Evolutionary conservation across 805 yeast species (phyloP).

Genomic region (Saccharomycopsis amapae): DNA sequence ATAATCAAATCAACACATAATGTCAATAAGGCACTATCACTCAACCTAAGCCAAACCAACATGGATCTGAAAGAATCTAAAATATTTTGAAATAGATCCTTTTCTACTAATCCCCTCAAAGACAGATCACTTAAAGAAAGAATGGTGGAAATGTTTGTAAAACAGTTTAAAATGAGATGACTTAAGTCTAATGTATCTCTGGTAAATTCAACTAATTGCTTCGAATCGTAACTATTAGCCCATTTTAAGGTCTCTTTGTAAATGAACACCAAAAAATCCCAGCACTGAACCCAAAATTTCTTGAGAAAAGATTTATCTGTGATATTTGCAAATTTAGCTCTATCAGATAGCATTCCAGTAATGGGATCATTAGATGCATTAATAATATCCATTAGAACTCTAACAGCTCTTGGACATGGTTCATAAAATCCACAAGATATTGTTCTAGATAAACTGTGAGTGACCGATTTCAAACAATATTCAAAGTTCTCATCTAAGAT

Average conservation of each 20-base stretch:
- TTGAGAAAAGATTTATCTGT: slow-evolving; percentile 28
- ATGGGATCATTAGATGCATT: slow-evolving; percentile 59
- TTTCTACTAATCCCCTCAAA: slow-evolving; percentile 23
- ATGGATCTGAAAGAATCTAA: slow-evolving; percentile 59
- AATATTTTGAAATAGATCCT: slow-evolving; percentile 43
- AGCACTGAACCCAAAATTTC: slow-evolving; percentile 58
- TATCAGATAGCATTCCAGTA: slow-evolving; percentile 43
- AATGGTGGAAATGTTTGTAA: slow-evolving; percentile 39
- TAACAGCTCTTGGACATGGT: slow-evolving; percentile 68
- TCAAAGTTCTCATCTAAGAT: slow-evolving; percentile 40
- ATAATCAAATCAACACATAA: slow-evolving; percentile 69
- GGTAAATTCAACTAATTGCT: slow-evolving; percentile 68
- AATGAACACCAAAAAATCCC: slow-evolving; percentile 67
- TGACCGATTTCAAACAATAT: slow-evolving; percentile 43
- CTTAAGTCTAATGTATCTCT: slow-evolving; percentile 81
- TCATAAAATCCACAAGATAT: slow-evolving; percentile 48
- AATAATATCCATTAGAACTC: slow-evolving; percentile 67
- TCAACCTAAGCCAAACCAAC: slow-evolving; percentile 75
- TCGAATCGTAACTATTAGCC: slow-evolving; percentile 55
- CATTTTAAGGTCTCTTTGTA: slow-evolving; percentile 63
- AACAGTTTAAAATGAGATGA: slow-evolving; percentile 58
- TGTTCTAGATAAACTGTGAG: slow-evolving; percentile 38
- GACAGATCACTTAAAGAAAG: slow-evolving; percentile 26
- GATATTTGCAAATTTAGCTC: slow-evolving; percentile 21
- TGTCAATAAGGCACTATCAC: slow-evolving; percentile 65